Base-by-base conservation (phyloP, 768 basidiomycete species). In the Pleurotus cornucopiae region DNA sequence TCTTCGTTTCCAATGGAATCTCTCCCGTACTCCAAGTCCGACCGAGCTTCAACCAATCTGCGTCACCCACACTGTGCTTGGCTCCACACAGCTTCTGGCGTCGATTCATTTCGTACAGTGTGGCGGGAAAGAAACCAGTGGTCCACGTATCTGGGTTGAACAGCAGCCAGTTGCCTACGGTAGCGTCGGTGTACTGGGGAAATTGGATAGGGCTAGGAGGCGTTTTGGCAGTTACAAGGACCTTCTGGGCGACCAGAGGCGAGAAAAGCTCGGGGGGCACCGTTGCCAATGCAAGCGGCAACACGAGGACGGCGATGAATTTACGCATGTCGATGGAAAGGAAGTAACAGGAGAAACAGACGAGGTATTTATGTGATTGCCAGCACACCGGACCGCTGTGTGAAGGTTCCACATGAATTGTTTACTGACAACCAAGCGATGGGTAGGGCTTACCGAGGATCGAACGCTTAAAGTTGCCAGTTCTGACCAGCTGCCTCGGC, bases 101-200 rank as follows among this genome's bases (percentile, higher is more conserved):
- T 41, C 76, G 73, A 63, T 85, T 76, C 52, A 88, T 68, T 11
- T 79, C 84, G 60, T 88, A 88, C 23, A 77, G 68, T 2, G 79
- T 79, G 7, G 75, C 74, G 1, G 85, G 84, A 66, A 88, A 83
- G 73, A 88, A 88, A 0, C 84, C 85, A 1, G 83, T 79, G 0
- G 85, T 85, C 85, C 86, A 88, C 2, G 78, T 79, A 60, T 85
- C 75, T 0, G 84, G 76, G 4, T 57, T 45, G 67, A 84, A 82
- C 59, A 71, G 76, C 5, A 71, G 66, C 86, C 85, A 88, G 2
- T 66, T 62, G 0, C 85, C 85, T 0, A 59, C 63, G 20, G 58
- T 59, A 16, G 63, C 66, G 55, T 78, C 75, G 3, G 87, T 89
- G 59, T 80, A 86, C 59, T 86, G 81, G 1, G 87, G 86, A 64